Base-by-base conservation (phyloP, 2,329 filamentous ascomycete species). In the Fusarium cyanostomum region DNA sequence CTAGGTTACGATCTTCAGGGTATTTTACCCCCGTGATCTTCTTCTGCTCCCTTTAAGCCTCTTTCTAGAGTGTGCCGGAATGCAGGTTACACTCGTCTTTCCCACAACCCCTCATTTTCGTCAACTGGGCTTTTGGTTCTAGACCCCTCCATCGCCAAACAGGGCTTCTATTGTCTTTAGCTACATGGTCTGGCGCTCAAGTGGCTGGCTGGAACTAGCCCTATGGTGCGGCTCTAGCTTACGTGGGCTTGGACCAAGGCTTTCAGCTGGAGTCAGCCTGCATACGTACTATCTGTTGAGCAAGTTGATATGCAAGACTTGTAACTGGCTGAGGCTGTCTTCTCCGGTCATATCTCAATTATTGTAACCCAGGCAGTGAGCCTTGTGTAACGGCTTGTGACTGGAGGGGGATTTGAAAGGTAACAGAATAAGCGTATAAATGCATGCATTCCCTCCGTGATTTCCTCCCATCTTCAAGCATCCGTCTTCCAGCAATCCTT, bases 191-290 rank as follows among this genome's bases (percentile, higher is more conserved):
- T 15, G 28, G 37, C 45, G 15, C 6, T 7, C n/a, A 7, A 28
- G 48, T 51, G 48, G 48, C 48, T 51, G 48, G 48, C 48, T 51
- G 48, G 37, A 13, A 4, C 16, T 15, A 34, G 30, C 13, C 33
- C 33, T 21, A 15, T 21, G 15, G n/a, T 30, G 48, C 9, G 18
- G 12, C 13, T 28, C 13, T 13, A 13, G 26, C 27, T 8, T 28
- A 7, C 24, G 12, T 9, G 33, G 26, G 18, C 37, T 42, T 31
- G 31, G 34, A 42, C 12, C 38, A 21, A 16, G 37, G 4, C 48
- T 15, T 33, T 42, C 35, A 51, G 48, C 48, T 51, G 35, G 13
- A 27, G 48, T 51, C 37, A 51, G 48, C 48, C 48, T 18, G 28
- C 48, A 51, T 51, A 15, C 15, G 21, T 21, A 21, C 21, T 42